Base-by-base conservation (phyloP, 2,329 filamentous ascomycete genomes). In the Xylaria sp. region DNA sequence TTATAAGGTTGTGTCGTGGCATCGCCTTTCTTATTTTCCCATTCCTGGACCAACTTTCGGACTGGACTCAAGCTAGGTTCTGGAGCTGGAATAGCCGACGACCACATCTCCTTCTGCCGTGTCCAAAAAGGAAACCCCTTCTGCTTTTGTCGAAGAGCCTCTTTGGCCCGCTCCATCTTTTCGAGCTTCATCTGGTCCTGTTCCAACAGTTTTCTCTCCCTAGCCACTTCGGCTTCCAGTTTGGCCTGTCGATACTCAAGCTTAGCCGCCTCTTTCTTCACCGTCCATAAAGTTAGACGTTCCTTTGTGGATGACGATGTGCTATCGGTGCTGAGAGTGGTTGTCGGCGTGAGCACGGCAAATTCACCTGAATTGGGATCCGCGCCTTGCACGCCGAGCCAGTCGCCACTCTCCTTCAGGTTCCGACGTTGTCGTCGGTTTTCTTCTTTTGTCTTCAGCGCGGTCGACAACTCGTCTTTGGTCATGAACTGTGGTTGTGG, bases 291-390 rank as follows among this genome's bases (percentile, higher is more conserved):
- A 3, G 66, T 65, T 13, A 78, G 68, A 39, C 67, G 73, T 48
- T 69, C 66, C 39, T 72, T 71, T 5, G 69, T 68, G 52, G 65
- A 72, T 67, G 51, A 67, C 34, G 59, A 52, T 3, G 69, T 72
- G 59, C 75, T 76, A 34, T 74, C 73, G 0, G 78, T 79, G 60
- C 78, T 81, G 11, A 76, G 74, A 2, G 79, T 71, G 23, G 67
- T 68, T 19, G 69, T 79, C 6, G 79, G 78, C 3, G 79, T 82
- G 44, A 83, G 71, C 11, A 80, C 70, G 59, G 84, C 79, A 53
- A 79, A 76, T 62, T 79, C 73, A 4, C 83, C 81, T 0, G 83
- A 85, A 48, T 76, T 72, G 0, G 83, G 83, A 65, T 86, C 85
- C 56, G 81, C 74, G 2, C 83, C 83, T 59, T 83, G 81, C 1